Evolutionary conservation across 768 basidiomycete species (phyloP).

Genomic region (Phylloporus arenicola): DNA sequence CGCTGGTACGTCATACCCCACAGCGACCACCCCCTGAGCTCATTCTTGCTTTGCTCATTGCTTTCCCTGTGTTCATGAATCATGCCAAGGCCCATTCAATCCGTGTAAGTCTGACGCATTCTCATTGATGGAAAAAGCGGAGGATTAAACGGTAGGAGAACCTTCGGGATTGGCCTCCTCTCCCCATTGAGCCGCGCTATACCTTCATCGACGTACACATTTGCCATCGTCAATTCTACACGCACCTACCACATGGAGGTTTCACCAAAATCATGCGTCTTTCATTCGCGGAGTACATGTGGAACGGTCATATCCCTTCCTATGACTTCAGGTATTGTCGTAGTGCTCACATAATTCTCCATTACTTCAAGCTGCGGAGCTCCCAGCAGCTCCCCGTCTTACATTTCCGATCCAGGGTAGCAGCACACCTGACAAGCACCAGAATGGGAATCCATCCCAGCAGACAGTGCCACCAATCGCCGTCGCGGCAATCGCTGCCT

Average conservation of each 20-base stretch:
- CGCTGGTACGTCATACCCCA: background rate
- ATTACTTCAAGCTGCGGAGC: background rate
- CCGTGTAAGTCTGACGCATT: constrained; percentile 1
- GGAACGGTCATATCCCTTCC: background rate
- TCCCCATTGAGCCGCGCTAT: background rate
- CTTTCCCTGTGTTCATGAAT: background rate
- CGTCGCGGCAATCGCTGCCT: constrained; percentile 16
- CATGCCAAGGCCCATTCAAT: background rate
- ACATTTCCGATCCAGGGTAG: constrained; percentile 15
- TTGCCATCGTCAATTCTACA: constrained; percentile 1
- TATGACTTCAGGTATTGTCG: background rate
- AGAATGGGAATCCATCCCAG: constrained; percentile 5
- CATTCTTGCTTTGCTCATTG: background rate
- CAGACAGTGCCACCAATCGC: constrained; percentile 9
- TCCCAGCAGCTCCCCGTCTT: background rate
- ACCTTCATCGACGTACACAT: background rate
- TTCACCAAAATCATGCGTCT: background rate
- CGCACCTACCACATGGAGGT: constrained; percentile 10
- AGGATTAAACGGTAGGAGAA: background rate
- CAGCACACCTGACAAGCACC: constrained; percentile 5
- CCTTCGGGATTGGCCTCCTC: background rate
- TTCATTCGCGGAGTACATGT: constrained; percentile 1
- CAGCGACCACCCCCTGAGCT: constrained; percentile 1
- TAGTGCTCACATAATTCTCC: background rate
- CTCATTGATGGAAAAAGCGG: background rate